A percentile compares a stretch with the other conserved stretches of the same genome.
Evolutionary conservation across 768 basidiomycete species (phyloP).

Genomic region (Daedalea quercina): DNA sequence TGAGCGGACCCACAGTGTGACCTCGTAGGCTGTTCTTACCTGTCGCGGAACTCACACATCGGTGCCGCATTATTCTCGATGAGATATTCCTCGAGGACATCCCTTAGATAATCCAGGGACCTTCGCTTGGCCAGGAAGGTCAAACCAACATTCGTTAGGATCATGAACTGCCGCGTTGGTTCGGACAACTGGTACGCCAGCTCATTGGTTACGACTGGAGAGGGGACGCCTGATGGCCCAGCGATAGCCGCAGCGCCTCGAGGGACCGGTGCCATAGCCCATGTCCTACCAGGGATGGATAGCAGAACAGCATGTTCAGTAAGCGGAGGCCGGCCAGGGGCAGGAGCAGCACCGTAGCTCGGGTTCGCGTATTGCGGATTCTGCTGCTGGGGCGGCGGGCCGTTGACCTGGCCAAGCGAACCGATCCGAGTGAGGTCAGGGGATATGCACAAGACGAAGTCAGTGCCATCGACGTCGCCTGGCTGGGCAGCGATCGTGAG

Average conservation of each 20-base stretch:
- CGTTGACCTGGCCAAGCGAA: constrained; percentile 56
- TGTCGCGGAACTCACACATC: constrained; percentile 79
- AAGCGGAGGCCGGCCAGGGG: constrained; percentile 51
- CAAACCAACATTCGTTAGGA: constrained; percentile 82
- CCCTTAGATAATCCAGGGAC: constrained; percentile 78
- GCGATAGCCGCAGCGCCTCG: constrained; percentile 21
- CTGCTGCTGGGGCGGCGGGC: constrained; percentile 33
- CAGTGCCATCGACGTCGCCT: constrained; percentile 66
- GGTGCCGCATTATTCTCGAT: constrained; percentile 69
- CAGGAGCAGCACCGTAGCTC: constrained; percentile 28
- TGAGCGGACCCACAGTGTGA: no score
- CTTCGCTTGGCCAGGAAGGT: constrained; percentile 76
- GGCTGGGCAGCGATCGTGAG: constrained; percentile 65
- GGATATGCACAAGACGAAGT: constrained; percentile 68
- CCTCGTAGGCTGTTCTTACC: constrained; percentile 37
- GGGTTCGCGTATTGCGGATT: constrained; percentile 32
- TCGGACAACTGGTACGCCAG: constrained; percentile 78
- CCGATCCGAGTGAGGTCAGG: constrained; percentile 74
- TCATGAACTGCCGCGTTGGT: constrained; percentile 71
- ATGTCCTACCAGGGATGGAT: constrained; percentile 77
- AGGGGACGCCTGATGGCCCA: constrained; percentile 28
- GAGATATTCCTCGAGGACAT: constrained; percentile 77
- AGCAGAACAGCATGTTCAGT: constrained; percentile 74
- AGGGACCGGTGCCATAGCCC: constrained; percentile 67
- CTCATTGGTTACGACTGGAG: constrained; percentile 65